Percentiles rank a stretch among this genome's conserved stretches.
Conservation (phyloP, 352 stramenopile species). For the Pythium rishiriense region DNA sequence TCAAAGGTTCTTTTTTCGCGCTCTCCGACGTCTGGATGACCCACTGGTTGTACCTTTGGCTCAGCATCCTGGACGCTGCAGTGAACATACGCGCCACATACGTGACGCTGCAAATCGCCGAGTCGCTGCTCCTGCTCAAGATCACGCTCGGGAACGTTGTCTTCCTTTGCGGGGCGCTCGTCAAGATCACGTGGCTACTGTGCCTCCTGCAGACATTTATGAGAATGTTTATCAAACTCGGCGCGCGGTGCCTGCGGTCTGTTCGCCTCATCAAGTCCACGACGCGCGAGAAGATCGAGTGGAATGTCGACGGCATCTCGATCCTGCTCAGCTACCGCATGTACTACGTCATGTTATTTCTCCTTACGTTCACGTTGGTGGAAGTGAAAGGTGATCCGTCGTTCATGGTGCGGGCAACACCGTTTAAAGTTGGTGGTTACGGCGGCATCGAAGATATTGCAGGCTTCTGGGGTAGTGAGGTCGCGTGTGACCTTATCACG, state of each 20-base stretch:
- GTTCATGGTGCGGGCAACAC: slow-evolving; percentile 41
- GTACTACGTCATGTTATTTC: slow-evolving; percentile 44
- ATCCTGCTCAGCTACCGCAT: slow-evolving; percentile 64
- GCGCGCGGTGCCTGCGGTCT: slow-evolving; percentile 28
- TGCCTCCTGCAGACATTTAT: slow-evolving; percentile 45
- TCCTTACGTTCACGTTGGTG: slow-evolving; percentile 45
- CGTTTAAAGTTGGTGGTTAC: slow-evolving; percentile 36
- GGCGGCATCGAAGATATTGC: slow-evolving; percentile 37
- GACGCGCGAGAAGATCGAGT: slow-evolving; percentile 40
- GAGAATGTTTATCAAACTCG: slow-evolving; percentile 34
- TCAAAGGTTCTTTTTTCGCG: slow-evolving; percentile 51
- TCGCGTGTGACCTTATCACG: slow-evolving; percentile 48
- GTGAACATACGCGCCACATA: slow-evolving; percentile 49
- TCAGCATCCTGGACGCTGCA: slow-evolving; percentile 54
- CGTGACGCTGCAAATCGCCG: slow-evolving; percentile 41
- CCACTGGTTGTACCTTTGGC: slow-evolving; percentile 61
- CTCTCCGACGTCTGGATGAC: slow-evolving; percentile 67
- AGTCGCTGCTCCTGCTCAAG: slow-evolving; percentile 52
- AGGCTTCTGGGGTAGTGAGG: slow-evolving; percentile 51
- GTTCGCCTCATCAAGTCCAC: slow-evolving; percentile 35
- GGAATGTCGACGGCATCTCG: slow-evolving; percentile 46
- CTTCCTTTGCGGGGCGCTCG: slow-evolving; percentile 50
- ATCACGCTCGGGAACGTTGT: slow-evolving; percentile 57
- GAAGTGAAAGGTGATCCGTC: slow-evolving; percentile 32
- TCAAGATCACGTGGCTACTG: slow-evolving; percentile 59